These are phyloP conservation scores for Microcera coccophila DNA, from an alignment of 2,329 filamentous ascomycete species.

Conservation along the genomic window DNA sequence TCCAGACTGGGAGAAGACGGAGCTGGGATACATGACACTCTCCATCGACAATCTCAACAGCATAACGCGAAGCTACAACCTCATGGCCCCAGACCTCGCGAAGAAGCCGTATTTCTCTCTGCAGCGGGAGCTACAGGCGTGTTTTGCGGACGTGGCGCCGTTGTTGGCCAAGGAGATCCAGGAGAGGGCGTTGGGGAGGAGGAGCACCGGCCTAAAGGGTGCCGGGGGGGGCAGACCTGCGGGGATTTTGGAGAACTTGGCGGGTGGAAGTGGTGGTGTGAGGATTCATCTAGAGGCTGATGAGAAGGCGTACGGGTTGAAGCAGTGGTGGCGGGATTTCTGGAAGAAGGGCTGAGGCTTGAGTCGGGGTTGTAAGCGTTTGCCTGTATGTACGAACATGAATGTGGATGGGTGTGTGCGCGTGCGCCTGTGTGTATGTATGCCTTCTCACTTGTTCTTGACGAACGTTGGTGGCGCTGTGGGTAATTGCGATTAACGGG, in stretches of 20 bases:
- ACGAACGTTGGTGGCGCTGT: no score
- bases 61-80: conserved; percentile 83
- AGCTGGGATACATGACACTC: conserved; percentile 70
- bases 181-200: conserved; percentile 56
- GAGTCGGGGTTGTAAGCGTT: background rate
- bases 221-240: conserved; percentile 29
- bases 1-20: conserved; percentile 66
- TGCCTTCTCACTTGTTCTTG: no score
- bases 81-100: conserved; percentile 87
- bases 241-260: conserved; percentile 58
- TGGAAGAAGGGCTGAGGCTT: conserved; percentile 40
- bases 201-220: conserved; percentile 29
- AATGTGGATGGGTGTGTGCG: no score
- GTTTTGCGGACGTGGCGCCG: conserved; percentile 83
- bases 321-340: conserved; percentile 84
- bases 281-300: conserved; percentile 70
- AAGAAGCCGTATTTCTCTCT: conserved; percentile 90
- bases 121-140: conserved; percentile 73
- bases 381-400: background rate
- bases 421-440: no score
- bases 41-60: conserved; percentile 74
- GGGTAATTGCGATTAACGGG: no score
- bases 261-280: conserved; percentile 43
- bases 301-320: conserved; percentile 76
- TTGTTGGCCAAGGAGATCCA: conserved; percentile 67